A percentile compares a stretch with the other conserved stretches of the same genome.
These are phyloP conservation scores for Ilyonectria destructans DNA, from an alignment of 2,329 filamentous ascomycete species.

Conservation along the genomic window DNA sequence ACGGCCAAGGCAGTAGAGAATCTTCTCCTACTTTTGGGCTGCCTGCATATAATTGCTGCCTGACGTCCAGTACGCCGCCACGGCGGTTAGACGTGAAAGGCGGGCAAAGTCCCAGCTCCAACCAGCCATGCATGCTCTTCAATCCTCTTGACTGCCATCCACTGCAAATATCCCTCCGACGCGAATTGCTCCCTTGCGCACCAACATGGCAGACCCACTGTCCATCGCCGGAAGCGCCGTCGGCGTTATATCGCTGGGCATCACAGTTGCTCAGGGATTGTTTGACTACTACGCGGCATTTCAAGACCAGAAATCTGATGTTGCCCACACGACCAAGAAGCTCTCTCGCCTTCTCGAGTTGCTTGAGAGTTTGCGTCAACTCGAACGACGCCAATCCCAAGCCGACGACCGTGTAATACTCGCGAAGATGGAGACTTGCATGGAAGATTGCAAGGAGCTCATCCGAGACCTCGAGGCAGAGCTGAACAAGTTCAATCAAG, in stretches of 20 bases:
- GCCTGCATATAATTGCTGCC: conserved; percentile 4
- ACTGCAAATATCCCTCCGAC: conserved; percentile 4
- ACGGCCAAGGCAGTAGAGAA: too few species aligned
- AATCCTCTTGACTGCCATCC: conserved; percentile 3
- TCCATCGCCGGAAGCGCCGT: conserved; percentile 48
- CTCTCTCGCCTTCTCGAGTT: conserved; percentile 46
- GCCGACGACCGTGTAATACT: conserved; percentile 37
- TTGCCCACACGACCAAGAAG: conserved; percentile 47
- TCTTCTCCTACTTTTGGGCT: too few species aligned
- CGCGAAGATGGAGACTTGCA: conserved; percentile 46
- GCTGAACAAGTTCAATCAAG: conserved; percentile 45
- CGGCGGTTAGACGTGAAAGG: neutral
- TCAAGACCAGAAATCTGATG: conserved; percentile 43
- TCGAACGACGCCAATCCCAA: conserved; percentile 43
- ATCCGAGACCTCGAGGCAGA: conserved; percentile 50
- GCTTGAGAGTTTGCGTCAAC: conserved; percentile 45
- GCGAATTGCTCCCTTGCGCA: conserved; percentile 14
- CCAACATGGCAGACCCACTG: conserved; percentile 29
- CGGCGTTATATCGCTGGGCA: conserved; percentile 57
- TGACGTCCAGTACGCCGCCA: neutral
- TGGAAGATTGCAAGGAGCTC: conserved; percentile 49
- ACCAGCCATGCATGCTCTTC: neutral
- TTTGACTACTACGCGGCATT: conserved; percentile 53
- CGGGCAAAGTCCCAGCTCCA: conserved; percentile 3
- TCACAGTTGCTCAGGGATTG: conserved; percentile 54